Evolutionary conservation across 2,329 filamentous ascomycete species (phyloP), one percentile per base, ranked within the genome.

Genomic region (Moelleriella libera): DNA sequence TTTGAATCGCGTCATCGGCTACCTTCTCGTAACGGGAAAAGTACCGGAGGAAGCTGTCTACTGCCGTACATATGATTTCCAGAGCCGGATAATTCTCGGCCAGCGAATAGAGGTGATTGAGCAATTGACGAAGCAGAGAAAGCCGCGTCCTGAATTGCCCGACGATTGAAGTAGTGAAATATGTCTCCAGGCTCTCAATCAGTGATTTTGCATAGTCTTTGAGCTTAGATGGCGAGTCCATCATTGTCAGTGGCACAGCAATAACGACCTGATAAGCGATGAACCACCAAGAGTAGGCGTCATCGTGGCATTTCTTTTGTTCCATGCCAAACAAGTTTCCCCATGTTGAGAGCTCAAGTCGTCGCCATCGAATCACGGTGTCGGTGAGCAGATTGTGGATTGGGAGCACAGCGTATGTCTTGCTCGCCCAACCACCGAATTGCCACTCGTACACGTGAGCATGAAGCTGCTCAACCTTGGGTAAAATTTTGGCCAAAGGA

Each of bases 261-360:
- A 98, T 76, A 41, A 94, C 78, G 5, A 83, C 87, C 63, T 97
- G 88, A 58, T 96, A 98, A 1, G 90, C 88, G 50, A 97, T 76
- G 57, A 96, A 98, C 83, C 89, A 98, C 92, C 92, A 98, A 12
- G 84, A 83, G 56, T 81, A 82, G 2, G 90, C 88, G 58, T 88
- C 83, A 45, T 86, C 76, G 28, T 82, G 71, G 55, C 82, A 88
- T 56, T 84, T 88, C 47, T 78, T 73, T 39, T 80, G 74, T 63
- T 98, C 92, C 61, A 85, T 80, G 54, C 95, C 87, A 50, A 98
- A 83, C 3, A 98, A 66, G 41, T 83, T 85, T 37, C 85, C 82
- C 92, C 92, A 98, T 0, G 90, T 96, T 0, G 85, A 84, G 30
- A 98, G 71, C 59, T 98, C 92, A 32, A 98, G 71, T 50, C 89